phyloP scores from a whole-genome alignment of 208 protist species.

The Leishmania turanica region DNA sequence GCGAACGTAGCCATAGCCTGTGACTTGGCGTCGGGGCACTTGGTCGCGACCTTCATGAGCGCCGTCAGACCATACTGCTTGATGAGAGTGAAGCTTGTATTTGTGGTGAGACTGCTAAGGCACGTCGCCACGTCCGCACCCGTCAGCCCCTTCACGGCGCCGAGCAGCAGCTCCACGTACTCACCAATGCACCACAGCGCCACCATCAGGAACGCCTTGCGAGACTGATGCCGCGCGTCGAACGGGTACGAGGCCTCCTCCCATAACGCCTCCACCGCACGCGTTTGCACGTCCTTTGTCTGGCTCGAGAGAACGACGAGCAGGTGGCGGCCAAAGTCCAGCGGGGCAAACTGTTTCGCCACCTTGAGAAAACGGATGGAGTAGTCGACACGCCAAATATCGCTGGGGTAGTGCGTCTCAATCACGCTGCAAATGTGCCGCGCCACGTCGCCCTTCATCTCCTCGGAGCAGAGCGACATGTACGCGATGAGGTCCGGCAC shows the following conservation, averaged over 20 bases:
- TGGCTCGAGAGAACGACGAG: conserved; percentile 90
- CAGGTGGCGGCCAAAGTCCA: conserved; percentile 80
- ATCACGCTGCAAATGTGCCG: conserved; percentile 92
- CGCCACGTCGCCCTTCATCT: conserved; percentile 95
- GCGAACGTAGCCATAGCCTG: conserved; percentile 58
- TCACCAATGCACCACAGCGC: conserved; percentile 97
- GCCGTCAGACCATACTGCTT: conserved; percentile 95
- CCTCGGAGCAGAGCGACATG: conserved; percentile 88
- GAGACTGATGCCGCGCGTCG: conserved; percentile 73
- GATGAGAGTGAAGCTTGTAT: conserved; percentile 68
- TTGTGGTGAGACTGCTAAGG: conserved; percentile 73
- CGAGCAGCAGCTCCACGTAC: conserved; percentile 92
- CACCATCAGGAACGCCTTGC: conserved; percentile 92
- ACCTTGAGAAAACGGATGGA: conserved; percentile 93
- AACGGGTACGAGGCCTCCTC: conserved; percentile 76
- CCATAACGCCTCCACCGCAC: conserved; percentile 92
- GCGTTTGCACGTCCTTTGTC: conserved; percentile 86
- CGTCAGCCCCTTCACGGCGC: conserved; percentile 23
- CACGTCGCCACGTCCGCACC: conserved; percentile 55
- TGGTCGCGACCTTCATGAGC: conserved; percentile 94
- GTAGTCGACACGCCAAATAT: conserved; percentile 97
- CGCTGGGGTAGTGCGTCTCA: conserved; percentile 93
- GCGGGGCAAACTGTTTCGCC: conserved; percentile 63
- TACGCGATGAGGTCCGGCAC: conserved; percentile 96
- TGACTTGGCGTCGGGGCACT: conserved; percentile 57